Percentiles rank a stretch among this genome's conserved stretches.
These are phyloP conservation scores for Yamadazyma songkhlaensis DNA, from an alignment of 1,139 yeast species.

Conservation along the genomic window DNA sequence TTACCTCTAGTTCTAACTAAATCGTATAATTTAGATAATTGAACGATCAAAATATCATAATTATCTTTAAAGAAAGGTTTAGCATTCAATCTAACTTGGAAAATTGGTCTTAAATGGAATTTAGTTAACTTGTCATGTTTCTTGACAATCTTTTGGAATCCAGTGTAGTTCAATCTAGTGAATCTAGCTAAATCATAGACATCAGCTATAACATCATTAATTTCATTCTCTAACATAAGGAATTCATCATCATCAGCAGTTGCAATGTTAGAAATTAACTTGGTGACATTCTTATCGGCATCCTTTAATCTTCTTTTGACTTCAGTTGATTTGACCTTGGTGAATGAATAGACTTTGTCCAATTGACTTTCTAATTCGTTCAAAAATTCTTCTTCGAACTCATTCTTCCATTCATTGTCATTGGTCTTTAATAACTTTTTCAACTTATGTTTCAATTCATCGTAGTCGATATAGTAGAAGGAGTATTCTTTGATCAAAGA, in stretches of 20 bases:
- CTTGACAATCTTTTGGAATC: slow-evolving; percentile 92
- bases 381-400: slow-evolving; percentile 77
- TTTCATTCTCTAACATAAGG: slow-evolving; percentile 85
- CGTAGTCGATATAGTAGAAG: slow-evolving; percentile 86
- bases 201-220: slow-evolving; percentile 92
- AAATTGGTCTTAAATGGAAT: slow-evolving; percentile 83
- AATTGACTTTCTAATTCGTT: slow-evolving; percentile 72
- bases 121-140: slow-evolving; percentile 92
- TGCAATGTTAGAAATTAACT: slow-evolving; percentile 44
- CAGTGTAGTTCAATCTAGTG: slow-evolving; percentile 88
- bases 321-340: slow-evolving; percentile 82
- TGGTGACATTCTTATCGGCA: slow-evolving; percentile 64
- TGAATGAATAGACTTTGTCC: slow-evolving; percentile 88
- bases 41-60: slow-evolving; percentile 84
- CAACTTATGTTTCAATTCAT: slow-evolving; percentile 79
- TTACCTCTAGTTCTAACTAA: slow-evolving; percentile 93
- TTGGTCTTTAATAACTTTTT: slow-evolving; percentile 62
- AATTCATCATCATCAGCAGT: slow-evolving; percentile 76
- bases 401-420: slow-evolving; percentile 64
- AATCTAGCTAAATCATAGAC: slow-evolving; percentile 96
- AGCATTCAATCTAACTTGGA: slow-evolving; percentile 86
- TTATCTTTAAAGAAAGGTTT: slow-evolving; percentile 96
- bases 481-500: slow-evolving; percentile 80
- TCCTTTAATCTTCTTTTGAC: slow-evolving; percentile 80
- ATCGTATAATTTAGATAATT: slow-evolving; percentile 85